Evolutionary conservation across 768 basidiomycete species (phyloP).

Genomic region (Termitomyces sp.): DNA sequence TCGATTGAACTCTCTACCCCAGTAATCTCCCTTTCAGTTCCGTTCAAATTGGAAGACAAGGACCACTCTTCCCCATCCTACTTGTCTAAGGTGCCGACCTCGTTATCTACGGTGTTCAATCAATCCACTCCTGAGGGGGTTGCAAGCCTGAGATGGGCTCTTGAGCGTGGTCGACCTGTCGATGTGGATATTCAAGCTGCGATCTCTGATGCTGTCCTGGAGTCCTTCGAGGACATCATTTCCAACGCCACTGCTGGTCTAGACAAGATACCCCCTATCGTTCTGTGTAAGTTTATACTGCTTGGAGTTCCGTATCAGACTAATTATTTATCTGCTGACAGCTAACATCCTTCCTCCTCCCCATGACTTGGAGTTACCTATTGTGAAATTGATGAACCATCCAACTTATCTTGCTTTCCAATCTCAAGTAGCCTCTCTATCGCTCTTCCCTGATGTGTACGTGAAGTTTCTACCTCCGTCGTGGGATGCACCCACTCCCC

Average conservation of each 20-base stretch:
- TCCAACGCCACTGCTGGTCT: conserved; percentile 53
- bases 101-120: conserved; percentile 57
- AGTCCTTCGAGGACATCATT: conserved; percentile 70
- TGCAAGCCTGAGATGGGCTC: conserved; percentile 61
- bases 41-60: conserved; percentile 55
- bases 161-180: conserved; percentile 58
- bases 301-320: neutral
- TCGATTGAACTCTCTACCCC: conserved; percentile 19
- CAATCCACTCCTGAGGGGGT: conserved; percentile 44
- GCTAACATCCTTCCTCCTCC: conserved; percentile 82
- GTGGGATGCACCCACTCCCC: conserved; percentile 63
- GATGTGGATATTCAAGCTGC: conserved; percentile 66
- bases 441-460: conserved; percentile 67
- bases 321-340: conserved; percentile 23
- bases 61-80: conserved; percentile 35
- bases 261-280: conserved; percentile 48
- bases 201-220: conserved; percentile 51
- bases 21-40: conserved; percentile 56
- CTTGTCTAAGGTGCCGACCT: conserved; percentile 40
- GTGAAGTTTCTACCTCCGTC: conserved; percentile 76
- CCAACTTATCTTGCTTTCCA: conserved; percentile 73
- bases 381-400: conserved; percentile 78
- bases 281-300: conserved; percentile 52
- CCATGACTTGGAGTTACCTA: conserved; percentile 63
- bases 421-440: conserved; percentile 65